Percentiles rank a stretch among this genome's conserved stretches.
These are phyloP conservation scores for Plasmodium cynomolgi DNA, from an alignment of 169 alveolate genomes.

Conservation along the genomic window DNA sequence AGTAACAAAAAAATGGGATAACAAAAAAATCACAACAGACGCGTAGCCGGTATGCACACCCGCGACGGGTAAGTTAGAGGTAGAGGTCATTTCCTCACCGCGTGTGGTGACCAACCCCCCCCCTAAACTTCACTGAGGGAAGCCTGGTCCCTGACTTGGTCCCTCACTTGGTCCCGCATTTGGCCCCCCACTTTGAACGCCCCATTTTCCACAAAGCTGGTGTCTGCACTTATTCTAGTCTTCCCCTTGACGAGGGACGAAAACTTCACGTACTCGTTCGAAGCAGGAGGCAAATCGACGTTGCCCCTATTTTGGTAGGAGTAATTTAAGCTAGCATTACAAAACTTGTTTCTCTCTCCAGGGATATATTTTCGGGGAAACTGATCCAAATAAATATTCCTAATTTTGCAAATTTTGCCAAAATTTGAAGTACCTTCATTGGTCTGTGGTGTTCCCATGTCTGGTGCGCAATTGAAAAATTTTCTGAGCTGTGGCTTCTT, in stretches of 20 bases:
- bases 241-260: slow-evolving; percentile 6
- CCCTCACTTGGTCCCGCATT: background rate
- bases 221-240: background rate
- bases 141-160: background rate
- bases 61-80: background rate
- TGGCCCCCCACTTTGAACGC: background rate
- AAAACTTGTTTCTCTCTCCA: background rate
- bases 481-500: slow-evolving; percentile 20
- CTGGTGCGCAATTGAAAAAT: background rate
- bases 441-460: background rate
- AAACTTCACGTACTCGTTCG: slow-evolving; percentile 17
- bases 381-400: slow-evolving; percentile 28
- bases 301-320: background rate
- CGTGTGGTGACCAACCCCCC: background rate
- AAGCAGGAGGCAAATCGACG: background rate
- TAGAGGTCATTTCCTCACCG: background rate
- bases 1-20: background rate
- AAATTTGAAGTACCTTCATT: background rate
- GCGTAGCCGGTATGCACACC: background rate
- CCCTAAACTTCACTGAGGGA: slow-evolving; percentile 3
- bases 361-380: background rate
- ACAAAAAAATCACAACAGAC: background rate
- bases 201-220: slow-evolving; percentile 3
- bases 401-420: slow-evolving; percentile 42
- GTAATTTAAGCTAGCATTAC: background rate